Percentiles rank a stretch among this genome's conserved stretches.
Conservation (phyloP, 2,329 filamentous ascomycete genomes). For the Malbranchea zuffiana region DNA sequence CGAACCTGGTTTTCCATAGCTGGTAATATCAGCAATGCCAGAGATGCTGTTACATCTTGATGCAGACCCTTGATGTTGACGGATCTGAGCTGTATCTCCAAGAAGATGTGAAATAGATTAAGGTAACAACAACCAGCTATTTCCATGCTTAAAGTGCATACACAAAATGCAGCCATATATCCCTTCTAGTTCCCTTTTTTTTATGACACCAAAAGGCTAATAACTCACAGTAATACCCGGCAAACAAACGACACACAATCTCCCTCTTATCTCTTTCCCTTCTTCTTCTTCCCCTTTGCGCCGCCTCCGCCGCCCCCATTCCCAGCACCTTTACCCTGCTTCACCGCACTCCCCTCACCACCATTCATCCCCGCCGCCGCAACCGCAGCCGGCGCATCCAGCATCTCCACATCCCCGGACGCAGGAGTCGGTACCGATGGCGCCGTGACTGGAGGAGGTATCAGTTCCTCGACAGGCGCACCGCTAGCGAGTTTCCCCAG, state of each 20-base stretch:
- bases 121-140: background rate
- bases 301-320: conserved; percentile 56
- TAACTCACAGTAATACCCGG: no score
- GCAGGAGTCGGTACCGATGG: conserved; percentile 9
- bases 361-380: conserved; percentile 29
- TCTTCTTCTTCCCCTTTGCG: conserved; percentile 63
- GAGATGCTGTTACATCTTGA: no score
- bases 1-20: no score
- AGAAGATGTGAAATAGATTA: background rate
- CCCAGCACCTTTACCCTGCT: conserved; percentile 50
- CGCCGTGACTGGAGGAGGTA: background rate
- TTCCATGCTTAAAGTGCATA: background rate
- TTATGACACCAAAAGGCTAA: background rate
- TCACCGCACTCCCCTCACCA: conserved; percentile 44
- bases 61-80: no score
- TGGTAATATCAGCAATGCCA: no score
- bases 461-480: conserved; percentile 37
- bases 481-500: conserved; percentile 63
- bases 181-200: background rate
- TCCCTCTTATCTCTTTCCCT: conserved; percentile 51
- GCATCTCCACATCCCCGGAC: conserved; percentile 30
- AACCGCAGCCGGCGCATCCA: conserved; percentile 27
- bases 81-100: no score
- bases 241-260: conserved; percentile 3
- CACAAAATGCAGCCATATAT: background rate